phyloP scores from a whole-genome alignment of 108 stramenopile genomes.

The Nannochloropsis salina region DNA sequence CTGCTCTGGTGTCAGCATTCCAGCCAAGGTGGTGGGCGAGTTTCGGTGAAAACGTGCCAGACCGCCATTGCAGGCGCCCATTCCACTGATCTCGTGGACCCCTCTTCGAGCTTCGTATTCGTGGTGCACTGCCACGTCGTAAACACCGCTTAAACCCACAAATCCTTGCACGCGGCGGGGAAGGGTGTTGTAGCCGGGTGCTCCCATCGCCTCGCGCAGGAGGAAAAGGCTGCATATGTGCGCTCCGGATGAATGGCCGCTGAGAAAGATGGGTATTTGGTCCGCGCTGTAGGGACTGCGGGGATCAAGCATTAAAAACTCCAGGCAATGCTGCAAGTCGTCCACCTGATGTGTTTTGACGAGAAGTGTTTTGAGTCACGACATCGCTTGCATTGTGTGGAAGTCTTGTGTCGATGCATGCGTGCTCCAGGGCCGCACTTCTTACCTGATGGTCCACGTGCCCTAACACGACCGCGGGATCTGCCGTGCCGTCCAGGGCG shows the following conservation, averaged over 20 bases:
- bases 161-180: neutral
- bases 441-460: neutral
- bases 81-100: neutral
- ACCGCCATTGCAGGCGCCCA: neutral
- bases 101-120: neutral
- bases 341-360: neutral
- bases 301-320: neutral
- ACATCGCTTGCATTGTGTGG: too few relatives aligned
- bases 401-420: too few relatives aligned
- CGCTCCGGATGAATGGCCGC: neutral
- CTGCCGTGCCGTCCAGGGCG: neutral
- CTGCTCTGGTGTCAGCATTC: neutral
- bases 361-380: too few relatives aligned
- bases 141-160: neutral
- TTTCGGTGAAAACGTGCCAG: neutral
- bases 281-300: neutral
- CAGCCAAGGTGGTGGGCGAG: neutral
- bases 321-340: conserved; percentile 1
- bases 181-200: neutral
- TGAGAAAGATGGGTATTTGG: neutral
- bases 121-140: neutral
- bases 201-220: neutral
- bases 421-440: too few relatives aligned
- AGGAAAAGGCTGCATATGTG: conserved; percentile 5
- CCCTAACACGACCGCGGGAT: neutral